Evolutionary conservation across 2,329 filamentous ascomycete species (phyloP).

Genomic region (Fusarium globosum): DNA sequence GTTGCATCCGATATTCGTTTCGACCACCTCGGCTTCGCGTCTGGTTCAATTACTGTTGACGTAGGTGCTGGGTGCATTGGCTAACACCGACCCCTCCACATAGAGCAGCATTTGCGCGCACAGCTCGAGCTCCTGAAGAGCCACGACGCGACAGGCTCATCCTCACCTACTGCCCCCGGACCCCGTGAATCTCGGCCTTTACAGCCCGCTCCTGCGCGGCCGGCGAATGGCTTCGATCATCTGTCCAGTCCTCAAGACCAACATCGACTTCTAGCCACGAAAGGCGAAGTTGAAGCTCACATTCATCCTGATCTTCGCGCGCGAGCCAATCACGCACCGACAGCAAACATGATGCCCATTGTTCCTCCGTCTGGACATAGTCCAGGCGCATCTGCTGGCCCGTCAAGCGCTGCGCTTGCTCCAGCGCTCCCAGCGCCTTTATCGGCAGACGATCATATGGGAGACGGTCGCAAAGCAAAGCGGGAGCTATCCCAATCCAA

Average conservation of each 20-base stretch:
- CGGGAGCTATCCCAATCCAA: slow-evolving; percentile 95
- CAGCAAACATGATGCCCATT: slow-evolving; percentile 54
- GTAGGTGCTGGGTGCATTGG: slow-evolving; percentile 31
- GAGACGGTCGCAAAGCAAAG: slow-evolving; percentile 80
- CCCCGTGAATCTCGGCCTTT: slow-evolving; percentile 47
- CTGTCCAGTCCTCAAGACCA: slow-evolving; percentile 50
- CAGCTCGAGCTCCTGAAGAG: slow-evolving; percentile 58
- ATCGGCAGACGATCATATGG: slow-evolving; percentile 45
- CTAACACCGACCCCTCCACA: slow-evolving; percentile 41
- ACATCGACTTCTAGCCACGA: slow-evolving; percentile 48
- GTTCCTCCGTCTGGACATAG: slow-evolving; percentile 49
- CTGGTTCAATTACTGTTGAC: slow-evolving; percentile 28
- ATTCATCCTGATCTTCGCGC: slow-evolving; percentile 62
- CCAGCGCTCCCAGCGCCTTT: slow-evolving; percentile 47
- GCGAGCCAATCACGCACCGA: slow-evolving; percentile 44
- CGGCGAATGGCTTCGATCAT: slow-evolving; percentile 61
- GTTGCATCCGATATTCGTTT: slow-evolving; percentile 21
- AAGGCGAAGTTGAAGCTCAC: slow-evolving; percentile 56
- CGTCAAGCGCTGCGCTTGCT: slow-evolving; percentile 45
- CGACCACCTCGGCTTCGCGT: slow-evolving; percentile 18
- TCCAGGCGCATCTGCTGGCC: slow-evolving; percentile 45
- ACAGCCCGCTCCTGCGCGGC: slow-evolving; percentile 47
- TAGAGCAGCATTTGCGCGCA: slow-evolving; percentile 57
- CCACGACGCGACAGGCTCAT: slow-evolving; percentile 51
- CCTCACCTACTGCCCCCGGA: slow-evolving; percentile 43